phyloP scores from a whole-genome alignment of 164 flowering plant genomes.

The Cinnamomum micranthum region DNA sequence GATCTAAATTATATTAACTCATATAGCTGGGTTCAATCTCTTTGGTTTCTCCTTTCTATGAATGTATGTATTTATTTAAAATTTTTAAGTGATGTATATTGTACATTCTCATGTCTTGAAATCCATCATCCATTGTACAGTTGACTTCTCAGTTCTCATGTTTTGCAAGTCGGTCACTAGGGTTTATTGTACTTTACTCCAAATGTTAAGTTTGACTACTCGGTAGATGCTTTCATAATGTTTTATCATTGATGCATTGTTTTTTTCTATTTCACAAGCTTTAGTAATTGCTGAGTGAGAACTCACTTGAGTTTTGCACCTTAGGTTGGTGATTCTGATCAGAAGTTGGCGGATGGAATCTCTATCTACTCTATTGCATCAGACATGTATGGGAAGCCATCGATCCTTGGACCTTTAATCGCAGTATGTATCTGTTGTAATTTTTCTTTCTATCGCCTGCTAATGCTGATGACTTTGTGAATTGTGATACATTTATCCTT shows the following conservation, averaged over 20 bases:
- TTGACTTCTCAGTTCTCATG: no score
- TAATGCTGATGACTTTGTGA: neutral
- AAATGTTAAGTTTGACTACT: neutral
- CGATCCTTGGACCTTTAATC: slow-evolving; percentile 66
- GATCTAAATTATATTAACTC: no score
- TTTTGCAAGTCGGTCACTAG: no score
- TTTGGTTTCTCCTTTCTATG: no score
- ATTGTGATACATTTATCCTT: neutral
- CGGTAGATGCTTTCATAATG: neutral
- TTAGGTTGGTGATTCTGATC: slow-evolving; percentile 90
- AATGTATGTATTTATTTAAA: no score
- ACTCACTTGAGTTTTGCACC: slow-evolving; percentile 3
- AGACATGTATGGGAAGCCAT: slow-evolving; percentile 53
- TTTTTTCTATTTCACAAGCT: neutral
- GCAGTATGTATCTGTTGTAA: slow-evolving; percentile 36
- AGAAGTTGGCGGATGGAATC: slow-evolving; percentile 91
- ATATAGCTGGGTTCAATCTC: no score
- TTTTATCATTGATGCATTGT: neutral
- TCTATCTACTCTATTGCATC: slow-evolving; percentile 60
- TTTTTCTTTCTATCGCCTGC: neutral
- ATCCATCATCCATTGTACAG: no score
- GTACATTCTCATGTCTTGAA: no score
- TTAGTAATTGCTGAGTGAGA: neutral
- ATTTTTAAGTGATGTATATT: no score
- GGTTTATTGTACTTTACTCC: no score